Conservation (phyloP, 2,329 filamentous ascomycete species). For the Epichloe scottii region DNA sequence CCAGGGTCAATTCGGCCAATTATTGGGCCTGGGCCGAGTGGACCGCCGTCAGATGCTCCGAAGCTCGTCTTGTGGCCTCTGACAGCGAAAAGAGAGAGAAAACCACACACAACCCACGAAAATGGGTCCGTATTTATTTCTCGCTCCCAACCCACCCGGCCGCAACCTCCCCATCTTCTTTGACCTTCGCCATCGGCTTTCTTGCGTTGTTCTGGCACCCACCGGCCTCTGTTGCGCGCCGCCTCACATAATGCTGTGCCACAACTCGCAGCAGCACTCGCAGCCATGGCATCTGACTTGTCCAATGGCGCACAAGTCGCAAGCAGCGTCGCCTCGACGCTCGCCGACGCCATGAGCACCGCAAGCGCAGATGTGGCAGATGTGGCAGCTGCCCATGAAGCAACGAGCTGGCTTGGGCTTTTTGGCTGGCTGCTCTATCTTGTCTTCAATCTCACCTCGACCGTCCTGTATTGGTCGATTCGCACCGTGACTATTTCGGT, state of each 20-base stretch:
- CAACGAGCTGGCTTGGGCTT: slow-evolving; percentile 44
- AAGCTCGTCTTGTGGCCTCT: neutral
- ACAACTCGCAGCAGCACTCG: slow-evolving; percentile 15
- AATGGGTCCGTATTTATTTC: slow-evolving; percentile 6
- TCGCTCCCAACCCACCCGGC: slow-evolving; percentile 5
- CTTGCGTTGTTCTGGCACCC: slow-evolving; percentile 3
- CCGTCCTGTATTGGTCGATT: slow-evolving; percentile 63
- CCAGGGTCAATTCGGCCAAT: neutral
- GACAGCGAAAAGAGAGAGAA: neutral
- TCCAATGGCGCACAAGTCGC: slow-evolving; percentile 25
- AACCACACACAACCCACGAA: slow-evolving; percentile 3
- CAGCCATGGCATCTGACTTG: slow-evolving; percentile 29
- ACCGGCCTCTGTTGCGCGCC: slow-evolving; percentile 12
- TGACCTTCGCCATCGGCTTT: slow-evolving; percentile 3
- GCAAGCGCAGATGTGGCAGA: slow-evolving; percentile 19
- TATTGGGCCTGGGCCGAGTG: neutral
- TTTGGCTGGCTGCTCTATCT: slow-evolving; percentile 42
- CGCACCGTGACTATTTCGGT: slow-evolving; percentile 80
- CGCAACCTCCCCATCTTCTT: neutral
- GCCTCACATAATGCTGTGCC: slow-evolving; percentile 25
- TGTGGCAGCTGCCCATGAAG: slow-evolving; percentile 22
- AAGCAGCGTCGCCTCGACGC: slow-evolving; percentile 19
- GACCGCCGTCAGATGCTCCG: neutral
- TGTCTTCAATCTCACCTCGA: slow-evolving; percentile 42
- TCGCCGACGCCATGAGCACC: slow-evolving; percentile 26